Base-by-base conservation (phyloP, 768 basidiomycete species). In the Amanita inopinata region DNA sequence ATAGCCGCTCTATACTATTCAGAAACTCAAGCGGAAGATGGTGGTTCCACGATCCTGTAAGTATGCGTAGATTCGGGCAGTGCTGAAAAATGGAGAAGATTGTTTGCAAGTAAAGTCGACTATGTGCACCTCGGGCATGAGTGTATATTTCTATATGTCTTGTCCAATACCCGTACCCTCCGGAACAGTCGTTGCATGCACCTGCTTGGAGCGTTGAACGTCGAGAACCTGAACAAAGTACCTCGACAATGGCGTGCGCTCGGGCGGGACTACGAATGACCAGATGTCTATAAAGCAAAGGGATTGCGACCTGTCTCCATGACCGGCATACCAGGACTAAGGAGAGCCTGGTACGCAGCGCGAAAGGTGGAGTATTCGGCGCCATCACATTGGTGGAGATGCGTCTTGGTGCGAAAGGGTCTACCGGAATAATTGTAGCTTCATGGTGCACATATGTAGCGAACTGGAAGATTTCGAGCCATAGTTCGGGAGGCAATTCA, bases 391-490 rank as follows among this genome's bases (percentile, higher is more conserved):
- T 67, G 41, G 60, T 64, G 1, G 68, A 67, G 2, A 60, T 53
- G 38, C 60, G 62, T 46, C 61, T 62, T 15, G 59, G 56, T 5
- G 55, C 53, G 51, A 77, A 75, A 4, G 75, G 70, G 53, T 74
- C 64, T 37, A 68, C 50, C 6, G 70, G 69, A 15, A 58, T 59
- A 48, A 76, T 60, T 23, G 67, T 63, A 33, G 62, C 59, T 33
- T 67, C 56, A 5, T 57, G 59, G 47, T 70, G 66, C 38, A 71
- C 59, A 52, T 72, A 67, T 11, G 73, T 74, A 4, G 71, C 68
- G 52, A 72, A 74, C 43, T 72, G 65, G 54, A 77, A 74, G 27
- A 77, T 77, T 48, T 75, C 73, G 14, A 73, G 60, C 69, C 71
- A 73, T 28, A 77, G 51, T 46, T 77, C 73, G 12, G 64, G 58